Percentiles rank a stretch among this genome's conserved stretches.
phyloP scores from a whole-genome alignment of 768 basidiomycete species.

The Cyclocybe aegerita region DNA sequence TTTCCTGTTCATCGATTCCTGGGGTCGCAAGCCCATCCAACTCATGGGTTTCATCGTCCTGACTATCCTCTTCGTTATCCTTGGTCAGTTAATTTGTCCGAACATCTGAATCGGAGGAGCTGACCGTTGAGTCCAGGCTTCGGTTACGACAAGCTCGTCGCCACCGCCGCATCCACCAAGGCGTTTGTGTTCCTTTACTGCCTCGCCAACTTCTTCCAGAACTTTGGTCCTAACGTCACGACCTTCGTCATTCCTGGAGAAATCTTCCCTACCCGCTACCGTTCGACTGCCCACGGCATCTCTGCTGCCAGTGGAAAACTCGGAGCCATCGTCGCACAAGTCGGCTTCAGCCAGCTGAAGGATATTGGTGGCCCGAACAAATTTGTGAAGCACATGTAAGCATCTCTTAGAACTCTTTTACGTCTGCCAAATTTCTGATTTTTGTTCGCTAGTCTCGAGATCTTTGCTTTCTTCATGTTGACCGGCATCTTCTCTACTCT shows the following conservation, averaged over 20 bases:
- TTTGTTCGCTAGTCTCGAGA: conserved; percentile 51
- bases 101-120: too few relatives aligned
- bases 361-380: conserved; percentile 65
- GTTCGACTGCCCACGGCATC: conserved; percentile 83
- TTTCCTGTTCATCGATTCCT: conserved; percentile 67
- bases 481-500: conserved; percentile 82
- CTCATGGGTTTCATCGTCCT: conserved; percentile 74
- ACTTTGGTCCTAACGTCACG: conserved; percentile 81
- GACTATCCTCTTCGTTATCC: conserved; percentile 62
- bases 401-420: conserved; percentile 9
- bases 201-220: conserved; percentile 88
- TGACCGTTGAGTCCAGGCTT: conserved; percentile 46
- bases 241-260: conserved; percentile 85
- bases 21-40: conserved; percentile 85
- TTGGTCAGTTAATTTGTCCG: conserved; percentile 47
- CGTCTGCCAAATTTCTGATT: not conserved
- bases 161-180: conserved; percentile 37
- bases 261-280: conserved; percentile 85
- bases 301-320: conserved; percentile 82
- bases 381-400: conserved; percentile 72
- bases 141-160: conserved; percentile 57
- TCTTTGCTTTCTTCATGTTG: conserved; percentile 86
- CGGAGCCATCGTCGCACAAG: conserved; percentile 79
- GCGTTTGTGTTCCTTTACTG: conserved; percentile 85
- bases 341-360: conserved; percentile 68